Percentiles rank a stretch among this genome's conserved stretches.
phyloP scores from a whole-genome alignment of 352 stramenopile species.

The Pythium oligandrum region DNA sequence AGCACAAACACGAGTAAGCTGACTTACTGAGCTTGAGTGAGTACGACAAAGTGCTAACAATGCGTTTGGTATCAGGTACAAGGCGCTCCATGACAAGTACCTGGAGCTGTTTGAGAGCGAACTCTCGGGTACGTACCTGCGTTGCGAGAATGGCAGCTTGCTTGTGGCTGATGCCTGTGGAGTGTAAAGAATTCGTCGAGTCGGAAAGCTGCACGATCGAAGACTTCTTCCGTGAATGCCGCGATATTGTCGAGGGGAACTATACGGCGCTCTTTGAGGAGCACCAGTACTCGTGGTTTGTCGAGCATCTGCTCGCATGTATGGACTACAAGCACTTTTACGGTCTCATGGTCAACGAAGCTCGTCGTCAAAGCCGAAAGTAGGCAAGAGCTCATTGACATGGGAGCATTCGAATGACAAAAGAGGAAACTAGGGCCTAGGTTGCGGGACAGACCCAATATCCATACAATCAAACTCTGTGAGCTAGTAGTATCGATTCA shows the following conservation, averaged over 20 bases:
- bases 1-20: constrained; percentile 73
- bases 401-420: background rate
- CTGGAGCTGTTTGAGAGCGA: constrained; percentile 68
- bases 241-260: constrained; percentile 53
- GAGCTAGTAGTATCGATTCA: too few relatives aligned
- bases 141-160: background rate
- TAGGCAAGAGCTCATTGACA: constrained; percentile 7
- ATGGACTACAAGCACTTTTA: constrained; percentile 85
- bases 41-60: background rate
- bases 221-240: constrained; percentile 66
- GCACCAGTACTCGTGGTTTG: constrained; percentile 69
- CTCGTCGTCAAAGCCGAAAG: constrained; percentile 54
- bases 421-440: background rate
- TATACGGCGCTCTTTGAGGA: constrained; percentile 66
- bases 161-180: background rate
- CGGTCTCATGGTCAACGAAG: constrained; percentile 77
- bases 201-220: constrained; percentile 55
- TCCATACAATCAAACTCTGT: too few relatives aligned
- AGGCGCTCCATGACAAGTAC: constrained; percentile 71
- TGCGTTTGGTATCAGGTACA: constrained; percentile 30
- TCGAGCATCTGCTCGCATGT: constrained; percentile 68
- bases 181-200: constrained; percentile 59
- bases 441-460: too few relatives aligned
- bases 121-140: constrained; percentile 33
- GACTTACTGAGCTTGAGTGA: background rate